phyloP scores from a whole-genome alignment of 495 filamentous ascomycete species.

The Penicillium verhagenii region DNA sequence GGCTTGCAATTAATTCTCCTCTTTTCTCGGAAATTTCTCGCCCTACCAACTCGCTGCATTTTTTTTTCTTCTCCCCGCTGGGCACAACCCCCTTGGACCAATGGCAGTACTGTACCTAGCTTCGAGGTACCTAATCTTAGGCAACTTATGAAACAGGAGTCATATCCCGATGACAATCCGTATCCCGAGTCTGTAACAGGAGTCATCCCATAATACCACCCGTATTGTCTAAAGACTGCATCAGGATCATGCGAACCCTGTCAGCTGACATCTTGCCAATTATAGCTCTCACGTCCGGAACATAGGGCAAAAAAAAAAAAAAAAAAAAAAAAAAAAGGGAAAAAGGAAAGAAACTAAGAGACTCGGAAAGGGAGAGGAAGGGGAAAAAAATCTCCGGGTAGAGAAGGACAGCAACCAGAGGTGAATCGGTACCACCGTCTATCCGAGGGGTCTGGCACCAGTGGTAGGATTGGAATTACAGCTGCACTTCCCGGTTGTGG shows the following conservation, averaged over 20 bases:
- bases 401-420: background rate
- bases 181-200: background rate
- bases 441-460: background rate
- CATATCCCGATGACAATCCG: slow-evolving; percentile 2
- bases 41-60: too few relatives aligned
- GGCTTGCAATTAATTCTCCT: too few relatives aligned
- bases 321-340: background rate
- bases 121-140: background rate
- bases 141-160: slow-evolving; percentile 6
- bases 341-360: background rate
- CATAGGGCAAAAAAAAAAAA: background rate
- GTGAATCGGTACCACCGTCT: slow-evolving; percentile 7
- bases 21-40: background rate
- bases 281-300: background rate
- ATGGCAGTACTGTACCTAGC: background rate
- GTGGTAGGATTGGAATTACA: slow-evolving; percentile 17
- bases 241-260: background rate
- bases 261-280: slow-evolving; percentile 7
- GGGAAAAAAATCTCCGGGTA: background rate
- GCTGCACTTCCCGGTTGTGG: slow-evolving; percentile 15
- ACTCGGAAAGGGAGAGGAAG: background rate
- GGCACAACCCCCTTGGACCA: background rate
- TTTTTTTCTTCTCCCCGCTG: background rate
- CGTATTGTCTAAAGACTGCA: background rate
- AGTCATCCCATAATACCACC: background rate